A percentile compares a stretch with the other conserved stretches of the same genome.
phyloP scores from a whole-genome alignment of 331 rosid genomes.

The Quercus tomentella region DNA sequence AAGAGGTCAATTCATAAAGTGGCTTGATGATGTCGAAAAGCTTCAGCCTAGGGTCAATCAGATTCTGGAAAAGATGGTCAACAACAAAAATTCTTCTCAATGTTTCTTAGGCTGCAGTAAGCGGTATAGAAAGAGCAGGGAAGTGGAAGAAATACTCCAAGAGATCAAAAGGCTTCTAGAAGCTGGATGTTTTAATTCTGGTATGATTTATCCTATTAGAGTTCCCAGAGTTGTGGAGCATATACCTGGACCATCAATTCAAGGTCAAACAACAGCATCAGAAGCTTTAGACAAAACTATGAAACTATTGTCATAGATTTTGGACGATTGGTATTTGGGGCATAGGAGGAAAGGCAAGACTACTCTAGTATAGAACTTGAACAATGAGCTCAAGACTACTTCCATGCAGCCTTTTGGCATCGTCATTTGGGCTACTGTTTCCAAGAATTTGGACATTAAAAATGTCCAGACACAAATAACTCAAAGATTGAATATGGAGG shows the following conservation, averaged over 20 bases:
- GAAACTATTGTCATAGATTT: neutral
- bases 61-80: neutral
- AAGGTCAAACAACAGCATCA: neutral
- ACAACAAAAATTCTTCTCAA: neutral
- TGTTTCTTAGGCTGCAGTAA: neutral
- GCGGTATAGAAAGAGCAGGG: neutral
- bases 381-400: neutral
- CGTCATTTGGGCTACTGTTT: too few relatives aligned
- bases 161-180: neutral
- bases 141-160: neutral
- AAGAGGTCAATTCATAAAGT: neutral
- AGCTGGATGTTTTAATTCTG: neutral
- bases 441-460: neutral
- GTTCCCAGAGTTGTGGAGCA: neutral
- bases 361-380: neutral
- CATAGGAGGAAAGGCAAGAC: conserved; percentile 16
- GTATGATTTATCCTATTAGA: neutral
- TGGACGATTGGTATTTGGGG: conserved; percentile 12
- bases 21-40: neutral
- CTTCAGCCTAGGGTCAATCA: neutral
- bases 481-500: too few relatives aligned
- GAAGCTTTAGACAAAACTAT: neutral
- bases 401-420: too few relatives aligned
- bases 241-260: neutral
- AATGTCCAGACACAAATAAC: neutral